Conservation (phyloP, 371 early-diverging fungal genomes). For the Apophysomyces trapeziformis region DNA sequence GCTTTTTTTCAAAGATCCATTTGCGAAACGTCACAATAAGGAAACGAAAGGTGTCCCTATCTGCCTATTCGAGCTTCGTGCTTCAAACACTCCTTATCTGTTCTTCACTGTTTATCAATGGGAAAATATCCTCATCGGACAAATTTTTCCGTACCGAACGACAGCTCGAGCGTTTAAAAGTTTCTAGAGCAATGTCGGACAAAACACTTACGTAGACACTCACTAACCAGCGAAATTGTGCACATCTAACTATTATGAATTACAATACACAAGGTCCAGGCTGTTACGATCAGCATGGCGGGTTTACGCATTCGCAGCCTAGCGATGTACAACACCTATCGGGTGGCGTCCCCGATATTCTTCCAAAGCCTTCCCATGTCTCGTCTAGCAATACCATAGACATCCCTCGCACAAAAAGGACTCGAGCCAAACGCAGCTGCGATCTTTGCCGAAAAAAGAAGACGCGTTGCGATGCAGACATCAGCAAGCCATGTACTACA, state of each 20-base stretch:
- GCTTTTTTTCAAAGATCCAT: not conserved
- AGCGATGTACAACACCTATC: not conserved
- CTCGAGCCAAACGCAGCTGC: conserved; percentile 27
- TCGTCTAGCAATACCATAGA: not conserved
- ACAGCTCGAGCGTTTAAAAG: too few species aligned
- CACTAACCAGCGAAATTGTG: too few species aligned
- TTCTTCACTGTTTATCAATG: too few species aligned
- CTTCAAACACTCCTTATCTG: too few species aligned
- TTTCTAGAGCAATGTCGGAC: too few species aligned
- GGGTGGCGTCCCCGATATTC: conserved; percentile 5
- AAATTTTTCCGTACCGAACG: too few species aligned
- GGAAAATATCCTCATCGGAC: too few species aligned
- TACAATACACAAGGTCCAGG: not conserved
- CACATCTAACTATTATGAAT: not conserved
- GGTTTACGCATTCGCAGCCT: not conserved
- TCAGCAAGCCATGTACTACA: conserved; percentile 37
- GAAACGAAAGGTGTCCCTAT: too few species aligned
- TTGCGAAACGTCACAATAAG: too few species aligned
- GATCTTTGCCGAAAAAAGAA: conserved; percentile 25
- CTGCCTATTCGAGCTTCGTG: too few species aligned
- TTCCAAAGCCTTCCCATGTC: not conserved
- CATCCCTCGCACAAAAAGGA: conserved; percentile 22
- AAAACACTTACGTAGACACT: too few species aligned
- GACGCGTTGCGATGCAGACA: conserved; percentile 29
- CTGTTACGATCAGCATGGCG: not conserved